These are phyloP conservation scores for Umbelopsis isabellina DNA, from an alignment of 192 early-diverging fungal species.

Conservation along the genomic window DNA sequence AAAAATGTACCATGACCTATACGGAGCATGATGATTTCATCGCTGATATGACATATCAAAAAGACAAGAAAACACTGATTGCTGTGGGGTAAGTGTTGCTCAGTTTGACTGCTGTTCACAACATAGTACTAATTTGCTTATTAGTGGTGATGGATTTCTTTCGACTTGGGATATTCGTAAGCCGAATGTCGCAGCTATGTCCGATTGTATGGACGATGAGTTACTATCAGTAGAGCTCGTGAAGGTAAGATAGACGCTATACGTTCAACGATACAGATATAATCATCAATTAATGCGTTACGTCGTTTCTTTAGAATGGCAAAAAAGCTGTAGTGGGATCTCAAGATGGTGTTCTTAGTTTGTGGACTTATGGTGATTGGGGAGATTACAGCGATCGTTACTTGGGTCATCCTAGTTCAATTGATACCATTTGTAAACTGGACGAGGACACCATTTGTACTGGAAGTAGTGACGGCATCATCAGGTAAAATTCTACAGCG, in stretches of 20 bases:
- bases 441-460: slow-evolving; percentile 86
- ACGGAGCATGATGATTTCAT: slow-evolving; percentile 92
- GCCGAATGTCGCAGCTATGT: slow-evolving; percentile 79
- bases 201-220: slow-evolving; percentile 96
- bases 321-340: slow-evolving; percentile 90
- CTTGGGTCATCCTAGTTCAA: slow-evolving; percentile 90
- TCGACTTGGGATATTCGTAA: slow-evolving; percentile 93
- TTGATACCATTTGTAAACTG: slow-evolving; percentile 85
- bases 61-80: slow-evolving; percentile 77
- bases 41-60: slow-evolving; percentile 78
- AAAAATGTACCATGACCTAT: slow-evolving; percentile 77
- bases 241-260: slow-evolving; percentile 42
- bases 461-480: slow-evolving; percentile 91
- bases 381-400: slow-evolving; percentile 93
- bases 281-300: slow-evolving; percentile 3
- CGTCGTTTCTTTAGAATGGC: slow-evolving; percentile 57
- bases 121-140: background rate
- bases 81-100: slow-evolving; percentile 57
- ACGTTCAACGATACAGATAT: background rate
- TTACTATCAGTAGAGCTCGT: slow-evolving; percentile 81
- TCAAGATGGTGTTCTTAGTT: slow-evolving; percentile 83
- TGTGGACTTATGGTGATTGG: slow-evolving; percentile 92
- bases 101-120: background rate
- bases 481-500: slow-evolving; percentile 46
- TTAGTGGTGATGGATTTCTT: slow-evolving; percentile 90